Evolutionary conservation across 139 green algal species (phyloP).

Genomic region (Volvox africanus): DNA sequence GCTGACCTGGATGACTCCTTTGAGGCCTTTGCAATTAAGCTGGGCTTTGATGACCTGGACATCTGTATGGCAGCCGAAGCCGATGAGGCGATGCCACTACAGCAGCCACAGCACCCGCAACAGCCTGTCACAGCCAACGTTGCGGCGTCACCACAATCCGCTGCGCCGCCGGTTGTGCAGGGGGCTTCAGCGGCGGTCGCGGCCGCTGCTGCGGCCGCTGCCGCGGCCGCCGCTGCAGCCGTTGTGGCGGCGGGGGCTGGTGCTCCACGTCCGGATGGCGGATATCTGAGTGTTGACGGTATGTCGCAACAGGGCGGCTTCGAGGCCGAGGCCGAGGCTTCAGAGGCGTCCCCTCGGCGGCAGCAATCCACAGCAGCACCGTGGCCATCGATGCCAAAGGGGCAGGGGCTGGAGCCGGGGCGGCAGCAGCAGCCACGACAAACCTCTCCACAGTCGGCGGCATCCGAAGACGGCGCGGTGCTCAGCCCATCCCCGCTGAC

Average conservation of each 20-base stretch:
- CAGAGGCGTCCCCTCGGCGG: no score
- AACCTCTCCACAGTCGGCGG: no score
- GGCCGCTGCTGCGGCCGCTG: background rate
- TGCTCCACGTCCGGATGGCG: no score
- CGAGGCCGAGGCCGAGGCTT: no score
- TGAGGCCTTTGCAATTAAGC: background rate
- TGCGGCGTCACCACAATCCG: background rate
- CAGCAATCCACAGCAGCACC: no score
- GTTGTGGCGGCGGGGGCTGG: background rate
- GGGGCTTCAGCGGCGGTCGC: background rate
- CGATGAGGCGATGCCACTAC: background rate
- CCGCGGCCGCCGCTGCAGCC: background rate
- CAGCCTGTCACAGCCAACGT: background rate
- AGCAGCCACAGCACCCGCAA: background rate
- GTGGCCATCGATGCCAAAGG: no score
- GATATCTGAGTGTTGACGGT: no score
- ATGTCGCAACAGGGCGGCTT: no score
- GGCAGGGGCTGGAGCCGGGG: no score
- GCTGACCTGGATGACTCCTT: constrained; percentile 12
- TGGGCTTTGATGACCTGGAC: background rate
- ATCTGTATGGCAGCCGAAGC: background rate
- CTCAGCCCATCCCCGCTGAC: no score
- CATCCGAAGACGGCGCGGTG: no score
- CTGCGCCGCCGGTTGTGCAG: background rate
- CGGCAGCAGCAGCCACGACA: no score